Conservation (phyloP, 192 early-diverging fungal species). For the Helicostylum pulchrum region DNA sequence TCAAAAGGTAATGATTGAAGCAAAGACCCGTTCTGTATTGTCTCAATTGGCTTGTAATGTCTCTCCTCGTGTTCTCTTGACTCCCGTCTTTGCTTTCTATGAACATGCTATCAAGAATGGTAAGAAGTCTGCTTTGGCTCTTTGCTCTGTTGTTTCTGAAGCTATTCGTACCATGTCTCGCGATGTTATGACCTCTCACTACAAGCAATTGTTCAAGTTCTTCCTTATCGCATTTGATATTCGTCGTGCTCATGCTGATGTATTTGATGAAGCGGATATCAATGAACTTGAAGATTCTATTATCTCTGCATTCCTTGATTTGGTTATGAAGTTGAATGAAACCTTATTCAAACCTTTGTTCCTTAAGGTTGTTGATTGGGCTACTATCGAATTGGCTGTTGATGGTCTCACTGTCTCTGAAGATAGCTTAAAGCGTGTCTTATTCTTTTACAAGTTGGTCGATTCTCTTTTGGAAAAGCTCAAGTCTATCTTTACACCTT, state of each 20-base stretch:
- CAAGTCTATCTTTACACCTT: conserved; percentile 74
- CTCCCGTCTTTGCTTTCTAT: conserved; percentile 53
- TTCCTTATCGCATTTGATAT: conserved; percentile 69
- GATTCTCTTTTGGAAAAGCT: conserved; percentile 43
- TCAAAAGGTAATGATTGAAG: conserved; percentile 38
- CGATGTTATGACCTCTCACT: conserved; percentile 61
- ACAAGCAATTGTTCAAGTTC: conserved; percentile 83
- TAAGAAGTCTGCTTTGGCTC: conserved; percentile 54
- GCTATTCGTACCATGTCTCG: conserved; percentile 63
- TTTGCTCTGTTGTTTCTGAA: conserved; percentile 67
- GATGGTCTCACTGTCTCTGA: conserved; percentile 22
- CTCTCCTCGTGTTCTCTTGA: conserved; percentile 61
- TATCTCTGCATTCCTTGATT: conserved; percentile 72
- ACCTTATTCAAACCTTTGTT: conserved; percentile 92
- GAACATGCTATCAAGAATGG: conserved; percentile 49
- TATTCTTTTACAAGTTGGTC: conserved; percentile 46
- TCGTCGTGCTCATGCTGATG: conserved; percentile 40
- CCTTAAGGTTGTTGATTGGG: conserved; percentile 83
- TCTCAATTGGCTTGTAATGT: conserved; percentile 54
- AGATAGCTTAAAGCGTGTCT: conserved; percentile 30
- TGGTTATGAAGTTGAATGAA: conserved; percentile 92
- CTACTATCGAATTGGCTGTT: conserved; percentile 43
- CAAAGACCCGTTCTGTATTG: conserved; percentile 43
- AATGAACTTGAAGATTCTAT: conserved; percentile 64
- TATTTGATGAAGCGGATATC: conserved; percentile 37